Evolutionary conservation across 1,284 basidiomycete species (phyloP).

Genomic region (Puccinia triticina): DNA sequence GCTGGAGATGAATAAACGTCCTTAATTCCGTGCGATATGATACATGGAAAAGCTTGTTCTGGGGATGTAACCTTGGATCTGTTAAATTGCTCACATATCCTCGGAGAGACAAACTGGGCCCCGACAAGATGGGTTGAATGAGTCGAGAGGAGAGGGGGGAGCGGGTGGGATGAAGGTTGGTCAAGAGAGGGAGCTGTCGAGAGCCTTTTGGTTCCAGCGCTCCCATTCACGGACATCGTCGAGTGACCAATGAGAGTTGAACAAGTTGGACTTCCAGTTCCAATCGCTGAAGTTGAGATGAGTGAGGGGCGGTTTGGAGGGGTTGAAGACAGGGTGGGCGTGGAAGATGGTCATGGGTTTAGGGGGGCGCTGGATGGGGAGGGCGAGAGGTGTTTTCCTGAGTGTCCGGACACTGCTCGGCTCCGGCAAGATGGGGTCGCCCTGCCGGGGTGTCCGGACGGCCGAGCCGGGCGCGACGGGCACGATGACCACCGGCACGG

Average conservation of each 20-base stretch:
- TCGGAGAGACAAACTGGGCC: too few relatives aligned
- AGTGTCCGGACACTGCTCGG: conserved; percentile 14
- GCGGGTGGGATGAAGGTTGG: too few relatives aligned
- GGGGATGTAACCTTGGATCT: too few relatives aligned
- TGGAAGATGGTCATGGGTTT: conserved; percentile 48
- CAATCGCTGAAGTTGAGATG: conserved; percentile 29
- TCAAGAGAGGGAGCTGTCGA: conserved; percentile 21
- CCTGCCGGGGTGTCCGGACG: neutral
- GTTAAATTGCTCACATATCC: too few relatives aligned
- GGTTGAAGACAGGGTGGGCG: conserved; percentile 23
- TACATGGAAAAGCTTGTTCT: too few relatives aligned
- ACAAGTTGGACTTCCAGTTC: conserved; percentile 40
- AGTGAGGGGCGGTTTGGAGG: neutral
- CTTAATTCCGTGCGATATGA: too few relatives aligned
- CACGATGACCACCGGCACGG: neutral
- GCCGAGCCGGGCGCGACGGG: neutral
- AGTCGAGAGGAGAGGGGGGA: too few relatives aligned
- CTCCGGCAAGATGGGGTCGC: neutral
- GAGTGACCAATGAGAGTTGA: conserved; percentile 3
- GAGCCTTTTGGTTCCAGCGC: conserved; percentile 29
- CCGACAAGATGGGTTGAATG: neutral
- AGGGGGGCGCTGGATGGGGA: conserved; percentile 11
- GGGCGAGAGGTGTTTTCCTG: conserved; percentile 30
- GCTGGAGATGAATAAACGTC: too few relatives aligned
- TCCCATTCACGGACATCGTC: conserved; percentile 29